These are phyloP conservation scores for Dothideomycetes sp. DNA, from an alignment of 2,329 filamentous ascomycete species.

Conservation along the genomic window DNA sequence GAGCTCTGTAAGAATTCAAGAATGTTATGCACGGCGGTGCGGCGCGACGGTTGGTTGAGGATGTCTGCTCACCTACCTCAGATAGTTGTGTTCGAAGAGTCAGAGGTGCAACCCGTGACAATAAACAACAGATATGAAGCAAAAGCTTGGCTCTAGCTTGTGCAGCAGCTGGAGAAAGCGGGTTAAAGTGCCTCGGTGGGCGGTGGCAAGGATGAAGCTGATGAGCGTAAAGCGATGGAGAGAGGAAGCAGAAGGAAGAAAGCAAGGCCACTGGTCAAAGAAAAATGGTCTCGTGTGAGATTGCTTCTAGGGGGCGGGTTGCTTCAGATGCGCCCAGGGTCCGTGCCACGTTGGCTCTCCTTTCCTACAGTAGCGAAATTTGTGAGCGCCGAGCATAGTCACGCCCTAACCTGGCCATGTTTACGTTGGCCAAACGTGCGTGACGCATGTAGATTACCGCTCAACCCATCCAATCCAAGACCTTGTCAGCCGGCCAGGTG, in stretches of 20 bases:
- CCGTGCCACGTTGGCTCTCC: neutral
- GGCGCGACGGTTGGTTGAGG: neutral
- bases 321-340: neutral
- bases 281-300: neutral
- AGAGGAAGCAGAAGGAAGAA: neutral
- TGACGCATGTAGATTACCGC: neutral
- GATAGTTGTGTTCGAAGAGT: neutral
- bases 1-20: too few relatives aligned
- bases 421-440: neutral
- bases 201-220: neutral
- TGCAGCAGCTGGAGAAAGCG: neutral
- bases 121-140: too few relatives aligned
- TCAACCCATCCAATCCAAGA: neutral
- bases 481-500: too few relatives aligned
- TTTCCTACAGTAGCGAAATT: neutral
- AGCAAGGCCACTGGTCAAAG: neutral
- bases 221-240: neutral
- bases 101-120: neutral
- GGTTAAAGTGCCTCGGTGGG: neutral
- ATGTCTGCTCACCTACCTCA: neutral
- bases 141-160: neutral
- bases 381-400: neutral
- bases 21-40: neutral
- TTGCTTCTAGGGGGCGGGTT: neutral
- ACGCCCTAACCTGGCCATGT: neutral